phyloP scores from a whole-genome alignment of 192 early-diverging fungal genomes.

The Coemansia sp. region DNA sequence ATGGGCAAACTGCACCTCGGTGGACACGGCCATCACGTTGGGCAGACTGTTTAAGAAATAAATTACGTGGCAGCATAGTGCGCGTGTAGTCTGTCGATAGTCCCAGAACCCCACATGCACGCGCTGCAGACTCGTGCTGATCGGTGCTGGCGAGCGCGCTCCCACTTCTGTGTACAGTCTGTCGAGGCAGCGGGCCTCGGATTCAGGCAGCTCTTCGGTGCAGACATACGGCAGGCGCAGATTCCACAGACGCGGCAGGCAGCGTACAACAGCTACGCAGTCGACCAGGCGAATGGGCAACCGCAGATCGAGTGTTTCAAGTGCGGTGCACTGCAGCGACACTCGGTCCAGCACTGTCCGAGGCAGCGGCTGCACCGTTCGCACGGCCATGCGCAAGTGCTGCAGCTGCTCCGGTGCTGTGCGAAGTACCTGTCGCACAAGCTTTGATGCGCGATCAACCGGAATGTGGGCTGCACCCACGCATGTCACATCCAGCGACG shows the following conservation, averaged over 20 bases:
- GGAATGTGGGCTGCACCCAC: not conserved
- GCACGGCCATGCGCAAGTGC: constrained; percentile 1
- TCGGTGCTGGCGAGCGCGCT: not conserved
- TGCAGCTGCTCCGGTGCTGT: constrained; percentile 2
- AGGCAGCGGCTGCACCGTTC: not conserved
- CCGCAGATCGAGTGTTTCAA: constrained; percentile 16
- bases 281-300: constrained; percentile 8
- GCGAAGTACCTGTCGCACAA: not conserved
- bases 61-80: constrained; percentile 15
- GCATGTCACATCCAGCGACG: not conserved
- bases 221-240: constrained; percentile 14
- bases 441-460: not conserved
- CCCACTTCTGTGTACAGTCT: constrained; percentile 3
- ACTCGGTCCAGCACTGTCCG: not conserved
- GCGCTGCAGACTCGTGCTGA: constrained; percentile 13
- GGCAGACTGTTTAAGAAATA: not conserved
- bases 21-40: not conserved
- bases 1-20: constrained; percentile 8
- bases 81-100: constrained; percentile 12
- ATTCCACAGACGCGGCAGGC: constrained; percentile 10
- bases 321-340: not conserved
- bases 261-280: not conserved
- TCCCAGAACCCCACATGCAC: constrained; percentile 30
- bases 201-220: not conserved
- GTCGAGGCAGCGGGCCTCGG: constrained; percentile 4